Percentiles rank a stretch among this genome's conserved stretches.
These are phyloP conservation scores for Talaromyces adpressus DNA, from an alignment of 495 filamentous ascomycete genomes.

Conservation along the genomic window DNA sequence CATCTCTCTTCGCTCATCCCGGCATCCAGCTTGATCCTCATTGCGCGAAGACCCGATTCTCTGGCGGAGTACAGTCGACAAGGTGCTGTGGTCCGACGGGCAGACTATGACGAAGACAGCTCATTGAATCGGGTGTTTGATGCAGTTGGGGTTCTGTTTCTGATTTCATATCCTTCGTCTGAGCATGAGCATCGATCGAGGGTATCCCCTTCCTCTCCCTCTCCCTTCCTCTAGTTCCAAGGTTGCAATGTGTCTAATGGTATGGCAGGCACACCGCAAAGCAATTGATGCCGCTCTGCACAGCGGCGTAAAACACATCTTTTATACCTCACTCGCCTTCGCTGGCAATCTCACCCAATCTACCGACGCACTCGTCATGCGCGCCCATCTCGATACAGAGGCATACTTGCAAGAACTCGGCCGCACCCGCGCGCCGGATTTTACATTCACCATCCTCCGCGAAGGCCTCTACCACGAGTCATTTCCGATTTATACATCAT, in stretches of 20 bases:
- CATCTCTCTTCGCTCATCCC: slow-evolving; percentile 35
- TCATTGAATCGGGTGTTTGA: slow-evolving; percentile 29
- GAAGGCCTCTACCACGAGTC: slow-evolving; percentile 63
- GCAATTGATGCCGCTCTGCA: slow-evolving; percentile 52
- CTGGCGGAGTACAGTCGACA: slow-evolving; percentile 15
- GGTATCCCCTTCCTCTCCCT: slow-evolving; percentile 13
- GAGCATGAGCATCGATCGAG: slow-evolving; percentile 28
- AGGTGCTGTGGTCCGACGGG: slow-evolving; percentile 26
- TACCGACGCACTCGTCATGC: slow-evolving; percentile 55
- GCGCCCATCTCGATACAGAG: slow-evolving; percentile 60
- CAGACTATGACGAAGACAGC: slow-evolving; percentile 28
- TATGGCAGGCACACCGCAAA: slow-evolving; percentile 31
- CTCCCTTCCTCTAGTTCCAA: background rate
- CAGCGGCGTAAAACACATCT: slow-evolving; percentile 54
- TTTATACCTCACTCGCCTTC: slow-evolving; percentile 63
- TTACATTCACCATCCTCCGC: slow-evolving; percentile 47
- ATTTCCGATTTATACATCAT: slow-evolving; percentile 62
- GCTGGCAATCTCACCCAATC: slow-evolving; percentile 32
- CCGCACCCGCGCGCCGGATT: slow-evolving; percentile 5
- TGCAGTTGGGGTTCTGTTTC: slow-evolving; percentile 26
- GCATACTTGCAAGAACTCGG: slow-evolving; percentile 38
- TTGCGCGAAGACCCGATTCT: slow-evolving; percentile 38
- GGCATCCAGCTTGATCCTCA: slow-evolving; percentile 31
- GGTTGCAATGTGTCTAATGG: background rate
- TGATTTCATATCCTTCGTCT: slow-evolving; percentile 37